Conservation (phyloP, 805 yeast species). For the Cyberlindnera xishuangbannaensis region DNA sequence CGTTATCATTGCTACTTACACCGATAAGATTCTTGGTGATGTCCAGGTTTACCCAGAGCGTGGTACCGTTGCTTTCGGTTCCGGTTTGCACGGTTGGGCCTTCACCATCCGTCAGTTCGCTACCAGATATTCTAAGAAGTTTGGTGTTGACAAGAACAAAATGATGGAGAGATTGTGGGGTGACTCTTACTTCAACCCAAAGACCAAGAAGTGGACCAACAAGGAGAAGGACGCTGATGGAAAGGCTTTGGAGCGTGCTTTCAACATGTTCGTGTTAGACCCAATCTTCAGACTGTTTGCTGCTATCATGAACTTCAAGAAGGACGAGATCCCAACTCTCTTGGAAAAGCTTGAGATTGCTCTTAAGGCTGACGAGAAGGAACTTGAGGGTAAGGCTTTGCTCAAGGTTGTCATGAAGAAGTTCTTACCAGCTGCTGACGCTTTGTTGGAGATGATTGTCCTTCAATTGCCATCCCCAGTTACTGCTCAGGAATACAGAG, state of each 20-base stretch:
- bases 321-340: conserved; percentile 89
- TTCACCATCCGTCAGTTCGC: conserved; percentile 99
- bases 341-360: conserved; percentile 89
- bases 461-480: conserved; percentile 99
- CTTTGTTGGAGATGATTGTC: conserved; percentile 97
- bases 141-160: conserved; percentile 96
- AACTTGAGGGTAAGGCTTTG: conserved; percentile 97
- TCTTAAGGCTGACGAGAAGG: conserved; percentile 96
- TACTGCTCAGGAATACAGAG: conserved; percentile 99
- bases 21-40: conserved; percentile 88
- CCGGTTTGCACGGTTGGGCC: conserved; percentile 99
- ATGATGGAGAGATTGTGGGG: conserved; percentile 99
- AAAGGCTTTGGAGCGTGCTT: conserved; percentile 94
- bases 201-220: conserved; percentile 99
- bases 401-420: conserved; percentile 98
- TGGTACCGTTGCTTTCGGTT: conserved; percentile 99
- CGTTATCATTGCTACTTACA: conserved; percentile 95
- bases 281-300: conserved; percentile 97
- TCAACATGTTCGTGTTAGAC: conserved; percentile 98
- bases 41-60: conserved; percentile 97
- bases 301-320: conserved; percentile 98
- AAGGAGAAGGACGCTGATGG: conserved; percentile 95
- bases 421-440: conserved; percentile 99
- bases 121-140: conserved; percentile 95
- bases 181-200: conserved; percentile 99